phyloP scores from a whole-genome alignment of 2,329 filamentous ascomycete genomes.

The Penicillium brasilianum region DNA sequence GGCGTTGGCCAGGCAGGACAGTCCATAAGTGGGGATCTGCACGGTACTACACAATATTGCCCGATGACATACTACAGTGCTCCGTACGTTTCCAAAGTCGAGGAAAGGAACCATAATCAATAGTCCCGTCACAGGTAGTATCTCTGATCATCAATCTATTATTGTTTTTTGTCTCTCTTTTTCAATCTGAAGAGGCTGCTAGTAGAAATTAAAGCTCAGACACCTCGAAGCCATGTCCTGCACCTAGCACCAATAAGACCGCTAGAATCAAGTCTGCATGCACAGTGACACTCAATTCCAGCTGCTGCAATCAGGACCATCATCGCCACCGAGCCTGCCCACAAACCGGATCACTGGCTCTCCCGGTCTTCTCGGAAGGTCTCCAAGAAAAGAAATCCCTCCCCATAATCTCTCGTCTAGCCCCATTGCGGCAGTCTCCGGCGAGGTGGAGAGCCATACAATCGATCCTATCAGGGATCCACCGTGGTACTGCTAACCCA shows the following conservation, averaged over 20 bases:
- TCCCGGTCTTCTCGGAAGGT: neutral
- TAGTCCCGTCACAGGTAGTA: neutral
- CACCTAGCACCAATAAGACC: neutral
- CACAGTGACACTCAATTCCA: neutral
- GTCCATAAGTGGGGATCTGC: neutral
- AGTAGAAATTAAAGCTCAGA: neutral
- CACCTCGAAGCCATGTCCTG: neutral
- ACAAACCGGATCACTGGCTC: constrained; percentile 2
- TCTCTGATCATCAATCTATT: neutral
- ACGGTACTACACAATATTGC: neutral
- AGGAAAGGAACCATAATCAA: neutral
- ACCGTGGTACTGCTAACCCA: neutral
- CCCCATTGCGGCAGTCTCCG: constrained; percentile 9
- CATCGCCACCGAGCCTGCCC: neutral
- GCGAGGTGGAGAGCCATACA: neutral
- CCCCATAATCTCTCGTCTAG: neutral
- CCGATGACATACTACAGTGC: neutral
- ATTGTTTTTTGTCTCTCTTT: neutral
- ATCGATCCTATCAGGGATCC: neutral
- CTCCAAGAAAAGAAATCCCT: neutral
- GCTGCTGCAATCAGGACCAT: neutral
- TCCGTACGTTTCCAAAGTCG: neutral
- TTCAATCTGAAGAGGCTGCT: neutral
- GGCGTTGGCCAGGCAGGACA: neutral
- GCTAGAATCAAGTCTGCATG: neutral